Base-by-base conservation (phyloP, 495 filamentous ascomycete species). In the Talaromyces wortmannii region DNA sequence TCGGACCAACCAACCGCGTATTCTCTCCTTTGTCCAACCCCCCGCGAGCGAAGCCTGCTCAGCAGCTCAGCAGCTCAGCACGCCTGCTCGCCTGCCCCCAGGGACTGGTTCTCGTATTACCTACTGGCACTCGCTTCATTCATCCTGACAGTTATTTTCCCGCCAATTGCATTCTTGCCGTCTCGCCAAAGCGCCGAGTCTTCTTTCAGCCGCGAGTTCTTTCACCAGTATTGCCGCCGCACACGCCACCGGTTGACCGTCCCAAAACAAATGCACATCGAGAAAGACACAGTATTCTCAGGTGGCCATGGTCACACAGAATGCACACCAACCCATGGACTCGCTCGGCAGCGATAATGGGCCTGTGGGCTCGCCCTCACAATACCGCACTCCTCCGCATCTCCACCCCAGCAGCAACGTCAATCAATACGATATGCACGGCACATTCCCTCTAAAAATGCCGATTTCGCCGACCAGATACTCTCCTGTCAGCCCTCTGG, bases 271-370 rank as follows among this genome's bases (percentile, higher is more conserved):
- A 77, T 77, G 74, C 75, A 69, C 70, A 73, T 63, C 71, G 63
- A 60, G 71, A 64, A 63, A 68, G 73, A 67, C 63, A 62, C 68
- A 55, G 8, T 44, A 16, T 62, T 61, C 63, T 51, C 52, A 66
- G 64, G 74, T 76, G 74, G 71, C 74, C 70, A 77, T 77, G 74
- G 74, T 74, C 74, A 77, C 72, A 69, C 70, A 66, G 68, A 69
- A 70, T 73, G 71, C 64, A 65, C 64, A 57, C 55, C 55, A 60
- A 67, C 73, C 66, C 60, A 70, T 67, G 63, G 64, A 65, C 60
- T 65, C 65, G 62, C 64, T 62, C 56, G 50, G 60, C 53, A 67
- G 58, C 63, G 63, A 66, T 50, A 63, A 67, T 52, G 68, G 69
- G 56, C 58, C 68, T 49, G 59, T 65, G 48, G 65, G 62, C 56